phyloP scores from a whole-genome alignment of 768 basidiomycete species.

The Lactarius hengduanensis region DNA sequence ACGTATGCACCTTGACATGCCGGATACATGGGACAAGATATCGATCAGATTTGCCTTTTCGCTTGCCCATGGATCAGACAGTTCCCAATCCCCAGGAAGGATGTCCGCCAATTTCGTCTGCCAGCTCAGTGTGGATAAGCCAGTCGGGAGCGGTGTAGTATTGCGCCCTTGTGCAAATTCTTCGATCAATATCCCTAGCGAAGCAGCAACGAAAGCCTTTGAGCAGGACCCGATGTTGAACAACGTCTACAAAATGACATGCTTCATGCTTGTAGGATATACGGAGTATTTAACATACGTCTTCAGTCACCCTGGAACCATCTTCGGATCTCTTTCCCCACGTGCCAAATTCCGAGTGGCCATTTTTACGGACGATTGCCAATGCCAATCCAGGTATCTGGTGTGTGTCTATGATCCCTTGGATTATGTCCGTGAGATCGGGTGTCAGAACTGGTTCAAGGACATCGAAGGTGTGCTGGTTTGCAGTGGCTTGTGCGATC shows the following conservation, averaged over 20 bases:
- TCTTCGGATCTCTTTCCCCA: constrained; percentile 42
- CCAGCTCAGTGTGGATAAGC: too few relatives aligned
- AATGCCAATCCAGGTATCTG: constrained; percentile 15
- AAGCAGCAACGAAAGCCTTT: too few relatives aligned
- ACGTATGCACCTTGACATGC: constrained; percentile 37
- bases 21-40: constrained; percentile 42
- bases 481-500: too few relatives aligned
- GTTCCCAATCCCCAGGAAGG: constrained; percentile 36
- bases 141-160: neutral
- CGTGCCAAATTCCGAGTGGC: constrained; percentile 33
- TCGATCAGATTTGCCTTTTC: constrained; percentile 40
- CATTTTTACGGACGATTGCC: constrained; percentile 17
- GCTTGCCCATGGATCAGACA: constrained; percentile 43
- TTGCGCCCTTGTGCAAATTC: constrained; percentile 33
- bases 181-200: too few relatives aligned
- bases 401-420: neutral
- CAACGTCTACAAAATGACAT: constrained; percentile 35
- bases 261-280: too few relatives aligned
- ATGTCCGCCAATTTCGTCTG: too few relatives aligned
- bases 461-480: too few relatives aligned
- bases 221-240: constrained; percentile 28
- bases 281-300: too few relatives aligned
- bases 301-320: constrained; percentile 33
- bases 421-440: neutral
- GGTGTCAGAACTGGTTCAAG: constrained; percentile 5